A percentile compares a stretch with the other conserved stretches of the same genome.
These are phyloP conservation scores for Jaltomata sinuosa DNA, from an alignment of 257 asterid genomes.

Conservation along the genomic window DNA sequence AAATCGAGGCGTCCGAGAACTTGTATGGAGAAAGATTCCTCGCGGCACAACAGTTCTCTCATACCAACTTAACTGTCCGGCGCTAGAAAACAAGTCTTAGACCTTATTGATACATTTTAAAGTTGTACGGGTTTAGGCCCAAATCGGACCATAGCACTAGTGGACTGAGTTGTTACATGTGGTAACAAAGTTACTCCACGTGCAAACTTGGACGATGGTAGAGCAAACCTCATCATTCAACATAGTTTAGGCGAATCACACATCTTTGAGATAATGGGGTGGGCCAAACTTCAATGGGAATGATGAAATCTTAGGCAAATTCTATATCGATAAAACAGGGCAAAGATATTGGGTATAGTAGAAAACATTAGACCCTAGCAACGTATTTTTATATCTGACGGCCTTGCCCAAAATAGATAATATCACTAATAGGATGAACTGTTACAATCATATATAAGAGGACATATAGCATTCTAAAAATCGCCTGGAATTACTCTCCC, in stretches of 20 bases:
- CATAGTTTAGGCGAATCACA: background rate
- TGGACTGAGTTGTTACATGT: background rate
- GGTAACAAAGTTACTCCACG: background rate
- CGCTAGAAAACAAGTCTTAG: background rate
- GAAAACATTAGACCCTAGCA: background rate
- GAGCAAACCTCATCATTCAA: background rate
- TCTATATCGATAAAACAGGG: background rate
- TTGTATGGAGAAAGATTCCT: too few relatives aligned
- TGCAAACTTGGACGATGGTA: background rate
- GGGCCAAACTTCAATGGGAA: background rate
- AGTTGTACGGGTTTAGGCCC: background rate
- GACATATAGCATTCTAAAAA: background rate
- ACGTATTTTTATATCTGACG: background rate
- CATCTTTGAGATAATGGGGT: background rate
- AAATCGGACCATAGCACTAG: background rate
- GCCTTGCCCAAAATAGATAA: background rate
- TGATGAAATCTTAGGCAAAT: background rate
- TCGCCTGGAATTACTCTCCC: background rate
- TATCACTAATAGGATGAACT: background rate
- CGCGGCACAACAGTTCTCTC: too few relatives aligned
- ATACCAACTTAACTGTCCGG: too few relatives aligned
- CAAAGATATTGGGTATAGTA: background rate
- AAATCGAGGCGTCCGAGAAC: too few relatives aligned
- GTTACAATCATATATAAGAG: background rate
- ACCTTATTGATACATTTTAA: background rate